phyloP scores from a whole-genome alignment of 768 basidiomycete species.

The Coprinopsis strossmayeri region DNA sequence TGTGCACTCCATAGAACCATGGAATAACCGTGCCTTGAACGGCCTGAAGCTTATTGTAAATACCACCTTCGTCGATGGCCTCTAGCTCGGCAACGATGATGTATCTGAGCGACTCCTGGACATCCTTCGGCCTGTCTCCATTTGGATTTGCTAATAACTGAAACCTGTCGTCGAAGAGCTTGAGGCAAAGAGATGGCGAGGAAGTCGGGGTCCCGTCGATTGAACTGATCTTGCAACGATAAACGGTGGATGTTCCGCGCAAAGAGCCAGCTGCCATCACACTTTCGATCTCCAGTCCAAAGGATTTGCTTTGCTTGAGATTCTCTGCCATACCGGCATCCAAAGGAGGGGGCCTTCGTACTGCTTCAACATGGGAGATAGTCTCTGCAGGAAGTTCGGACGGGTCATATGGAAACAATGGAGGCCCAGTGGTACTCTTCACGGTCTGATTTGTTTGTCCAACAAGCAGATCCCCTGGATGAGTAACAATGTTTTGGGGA shows the following conservation, averaged over 20 bases:
- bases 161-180: conserved; percentile 18
- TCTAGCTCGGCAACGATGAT: conserved; percentile 13
- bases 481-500: conserved; percentile 13
- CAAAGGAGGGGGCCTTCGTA: too few relatives aligned
- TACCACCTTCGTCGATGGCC: conserved; percentile 16
- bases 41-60: conserved; percentile 18
- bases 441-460: conserved; percentile 8
- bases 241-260: conserved; percentile 11
- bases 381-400: conserved; percentile 12
- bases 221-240: conserved; percentile 14
- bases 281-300: too few relatives aligned
- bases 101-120: too few relatives aligned
- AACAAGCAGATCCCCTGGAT: conserved; percentile 13
- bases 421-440: too few relatives aligned
- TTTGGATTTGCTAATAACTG: too few relatives aligned
- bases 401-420: conserved; percentile 11
- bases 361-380: conserved; percentile 10
- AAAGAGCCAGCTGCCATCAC: conserved; percentile 10
- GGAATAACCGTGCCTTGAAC: conserved; percentile 20
- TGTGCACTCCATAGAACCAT: conserved; percentile 21
- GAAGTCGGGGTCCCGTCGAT: conserved; percentile 14
- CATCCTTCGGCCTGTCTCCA: too few relatives aligned
- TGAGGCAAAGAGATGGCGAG: conserved; percentile 14
- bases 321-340: too few relatives aligned
- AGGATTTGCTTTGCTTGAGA: too few relatives aligned